These are phyloP conservation scores for Gnomoniopsis smithogilvyi DNA, from an alignment of 2,329 filamentous ascomycete species.

Conservation along the genomic window DNA sequence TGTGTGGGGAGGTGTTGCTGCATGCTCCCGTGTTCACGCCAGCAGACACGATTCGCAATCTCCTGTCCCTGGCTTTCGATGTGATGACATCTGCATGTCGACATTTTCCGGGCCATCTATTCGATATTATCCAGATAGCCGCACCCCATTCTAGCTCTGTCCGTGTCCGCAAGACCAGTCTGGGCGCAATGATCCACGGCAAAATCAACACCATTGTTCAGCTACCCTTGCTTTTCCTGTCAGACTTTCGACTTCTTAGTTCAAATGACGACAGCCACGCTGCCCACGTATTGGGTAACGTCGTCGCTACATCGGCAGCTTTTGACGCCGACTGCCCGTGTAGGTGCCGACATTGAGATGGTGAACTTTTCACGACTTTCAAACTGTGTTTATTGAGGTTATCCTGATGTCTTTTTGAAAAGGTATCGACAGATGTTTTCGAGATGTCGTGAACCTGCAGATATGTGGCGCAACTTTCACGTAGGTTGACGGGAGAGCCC, in stretches of 20 bases:
- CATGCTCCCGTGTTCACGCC: not conserved
- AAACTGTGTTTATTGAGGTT: not conserved
- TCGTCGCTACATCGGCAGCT: conserved; percentile 6
- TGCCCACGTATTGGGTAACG: conserved; percentile 6
- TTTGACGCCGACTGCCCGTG: conserved; percentile 2
- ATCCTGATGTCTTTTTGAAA: not conserved
- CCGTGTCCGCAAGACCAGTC: not conserved
- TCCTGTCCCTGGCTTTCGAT: not conserved
- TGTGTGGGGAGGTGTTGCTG: not conserved
- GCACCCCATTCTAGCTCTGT: not conserved
- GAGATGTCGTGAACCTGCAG: conserved; percentile 7
- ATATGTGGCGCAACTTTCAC: conserved; percentile 5
- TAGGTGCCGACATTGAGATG: conserved; percentile 5
- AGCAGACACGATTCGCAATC: not conserved
- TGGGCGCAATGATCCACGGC: not conserved
- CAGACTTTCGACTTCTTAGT: conserved; percentile 8
- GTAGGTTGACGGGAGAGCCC: not conserved
- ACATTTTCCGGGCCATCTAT: conserved; percentile 3
- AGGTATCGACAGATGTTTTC: not conserved
- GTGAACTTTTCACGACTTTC: not conserved
- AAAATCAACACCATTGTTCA: not conserved
- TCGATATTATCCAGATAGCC: not conserved
- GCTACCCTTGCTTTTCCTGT: not conserved
- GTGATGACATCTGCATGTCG: conserved; percentile 7
- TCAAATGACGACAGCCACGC: conserved; percentile 8